A percentile compares a stretch with the other conserved stretches of the same genome.
Evolutionary conservation across 805 yeast genomes (phyloP).

Genomic region (Hanseniaspora guilliermondii): DNA sequence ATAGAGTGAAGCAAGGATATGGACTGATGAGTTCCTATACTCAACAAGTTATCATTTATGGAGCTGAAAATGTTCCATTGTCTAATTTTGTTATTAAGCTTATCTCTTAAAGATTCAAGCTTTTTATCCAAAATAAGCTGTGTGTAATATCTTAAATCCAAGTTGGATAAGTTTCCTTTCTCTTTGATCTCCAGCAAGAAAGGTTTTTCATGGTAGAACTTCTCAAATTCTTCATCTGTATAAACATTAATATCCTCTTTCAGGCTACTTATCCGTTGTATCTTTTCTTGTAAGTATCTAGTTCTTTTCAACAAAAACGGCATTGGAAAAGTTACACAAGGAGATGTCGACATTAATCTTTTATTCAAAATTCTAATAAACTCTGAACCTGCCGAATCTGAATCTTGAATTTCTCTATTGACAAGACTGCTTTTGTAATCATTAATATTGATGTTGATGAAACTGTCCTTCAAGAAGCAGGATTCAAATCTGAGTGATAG

Average conservation of each 20-base stretch:
- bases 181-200: conserved; percentile 4
- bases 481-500: conserved; percentile 73
- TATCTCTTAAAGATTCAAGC: conserved; percentile 24
- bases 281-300: conserved; percentile 37
- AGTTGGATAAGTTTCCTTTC: conserved; percentile 19
- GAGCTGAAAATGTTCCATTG: conserved; percentile 58
- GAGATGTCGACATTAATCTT: conserved; percentile 69
- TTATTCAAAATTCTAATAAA: conserved; percentile 32
- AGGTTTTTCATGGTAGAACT: background rate
- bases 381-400: conserved; percentile 28
- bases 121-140: conserved; percentile 26
- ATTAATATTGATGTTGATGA: conserved; percentile 38
- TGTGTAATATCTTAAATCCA: conserved; percentile 26
- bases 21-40: conserved; percentile 63
- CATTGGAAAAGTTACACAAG: conserved; percentile 60
- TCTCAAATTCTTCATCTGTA: conserved; percentile 14
- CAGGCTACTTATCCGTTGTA: conserved; percentile 22
- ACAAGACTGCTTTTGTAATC: conserved; percentile 23
- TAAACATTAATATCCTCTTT: conserved; percentile 24
- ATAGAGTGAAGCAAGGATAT: conserved; percentile 68
- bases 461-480: conserved; percentile 56
- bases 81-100: conserved; percentile 30
- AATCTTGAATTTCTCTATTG: conserved; percentile 16
- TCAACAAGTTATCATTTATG: conserved; percentile 46
- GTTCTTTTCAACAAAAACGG: conserved; percentile 53